Conservation (phyloP, 164 flowering plant species). For the Liquidambar formosana region DNA sequence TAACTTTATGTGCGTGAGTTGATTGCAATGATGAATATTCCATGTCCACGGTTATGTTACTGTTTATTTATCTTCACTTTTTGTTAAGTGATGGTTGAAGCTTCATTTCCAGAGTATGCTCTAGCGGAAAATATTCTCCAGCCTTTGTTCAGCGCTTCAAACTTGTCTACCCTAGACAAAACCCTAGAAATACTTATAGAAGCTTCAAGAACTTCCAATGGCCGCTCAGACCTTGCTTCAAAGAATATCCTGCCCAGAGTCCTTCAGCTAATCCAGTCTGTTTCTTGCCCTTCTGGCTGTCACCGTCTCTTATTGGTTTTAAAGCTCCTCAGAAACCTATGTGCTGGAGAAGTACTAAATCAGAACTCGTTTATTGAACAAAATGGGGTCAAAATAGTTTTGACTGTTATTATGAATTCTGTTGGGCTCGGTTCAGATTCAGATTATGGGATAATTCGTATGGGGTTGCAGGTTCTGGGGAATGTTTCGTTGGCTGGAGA, state of each 20-base stretch:
- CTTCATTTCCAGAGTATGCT: slow-evolving; percentile 1
- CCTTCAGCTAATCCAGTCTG: slow-evolving; percentile 43
- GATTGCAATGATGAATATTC: too few relatives aligned
- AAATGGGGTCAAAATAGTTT: slow-evolving; percentile 41
- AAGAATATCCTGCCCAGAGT: slow-evolving; percentile 35
- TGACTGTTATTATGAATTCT: slow-evolving; percentile 23
- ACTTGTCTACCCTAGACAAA: slow-evolving; percentile 31
- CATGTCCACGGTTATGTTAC: background rate
- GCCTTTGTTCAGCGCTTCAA: slow-evolving; percentile 28
- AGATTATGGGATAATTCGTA: slow-evolving; percentile 36
- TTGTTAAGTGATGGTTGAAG: slow-evolving; percentile 13
- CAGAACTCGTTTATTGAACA: slow-evolving; percentile 53
- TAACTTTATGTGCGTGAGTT: too few relatives aligned
- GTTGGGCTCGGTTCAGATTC: slow-evolving; percentile 20
- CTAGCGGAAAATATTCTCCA: slow-evolving; percentile 12
- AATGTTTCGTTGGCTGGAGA: slow-evolving; percentile 74
- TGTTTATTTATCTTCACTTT: background rate
- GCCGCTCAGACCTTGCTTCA: slow-evolving; percentile 56
- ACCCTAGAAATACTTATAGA: slow-evolving; percentile 44
- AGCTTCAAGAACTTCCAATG: slow-evolving; percentile 39
- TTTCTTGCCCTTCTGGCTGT: slow-evolving; percentile 25
- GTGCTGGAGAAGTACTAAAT: slow-evolving; percentile 71
- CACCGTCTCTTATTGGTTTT: slow-evolving; percentile 36
- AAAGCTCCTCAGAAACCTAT: slow-evolving; percentile 75
- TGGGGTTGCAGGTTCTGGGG: slow-evolving; percentile 67